A percentile compares a stretch with the other conserved stretches of the same genome.
These are phyloP conservation scores for Colletotrichum cereale DNA, from an alignment of 2,329 filamentous ascomycete genomes.

Conservation along the genomic window DNA sequence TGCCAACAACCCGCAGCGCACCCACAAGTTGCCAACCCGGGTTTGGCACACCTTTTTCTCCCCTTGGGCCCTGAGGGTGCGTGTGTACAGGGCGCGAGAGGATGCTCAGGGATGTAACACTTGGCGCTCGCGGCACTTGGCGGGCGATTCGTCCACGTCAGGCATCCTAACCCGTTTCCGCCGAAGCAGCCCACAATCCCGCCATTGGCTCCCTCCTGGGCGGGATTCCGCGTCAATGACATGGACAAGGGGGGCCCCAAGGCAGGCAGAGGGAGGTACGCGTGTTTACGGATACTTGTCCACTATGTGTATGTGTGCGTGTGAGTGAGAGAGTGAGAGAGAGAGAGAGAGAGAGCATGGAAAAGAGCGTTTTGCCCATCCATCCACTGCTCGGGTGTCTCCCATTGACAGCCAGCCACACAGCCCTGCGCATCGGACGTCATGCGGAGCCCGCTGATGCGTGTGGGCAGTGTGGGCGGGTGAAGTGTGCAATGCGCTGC, in stretches of 20 bases:
- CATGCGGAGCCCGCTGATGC: constrained; percentile 32
- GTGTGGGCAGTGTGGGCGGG: constrained; percentile 22
- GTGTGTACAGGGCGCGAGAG: neutral
- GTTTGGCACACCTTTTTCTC: too few relatives aligned
- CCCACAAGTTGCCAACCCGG: neutral
- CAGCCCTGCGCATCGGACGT: constrained; percentile 13
- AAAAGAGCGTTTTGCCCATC: neutral
- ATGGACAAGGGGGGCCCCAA: constrained; percentile 7
- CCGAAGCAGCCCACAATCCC: constrained; percentile 10
- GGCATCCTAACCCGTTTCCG: constrained; percentile 17
- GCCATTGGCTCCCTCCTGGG: constrained; percentile 14
- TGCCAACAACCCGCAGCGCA: constrained; percentile 10
- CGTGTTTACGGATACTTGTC: neutral
- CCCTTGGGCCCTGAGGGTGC: too few relatives aligned
- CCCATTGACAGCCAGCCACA: neutral
- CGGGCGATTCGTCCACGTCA: constrained; percentile 37
- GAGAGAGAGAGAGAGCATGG: neutral
- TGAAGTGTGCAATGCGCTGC: constrained; percentile 4
- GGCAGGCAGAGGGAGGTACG: neutral
- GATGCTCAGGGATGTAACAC: constrained; percentile 19
- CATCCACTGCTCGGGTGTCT: neutral
- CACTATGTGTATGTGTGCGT: too few relatives aligned
- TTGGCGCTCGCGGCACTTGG: constrained; percentile 36
- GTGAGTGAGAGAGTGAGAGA: too few relatives aligned
- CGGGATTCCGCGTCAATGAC: neutral